Base-by-base conservation (phyloP, 2,329 filamentous ascomycete genomes). In the Shiraia bambusicola region DNA sequence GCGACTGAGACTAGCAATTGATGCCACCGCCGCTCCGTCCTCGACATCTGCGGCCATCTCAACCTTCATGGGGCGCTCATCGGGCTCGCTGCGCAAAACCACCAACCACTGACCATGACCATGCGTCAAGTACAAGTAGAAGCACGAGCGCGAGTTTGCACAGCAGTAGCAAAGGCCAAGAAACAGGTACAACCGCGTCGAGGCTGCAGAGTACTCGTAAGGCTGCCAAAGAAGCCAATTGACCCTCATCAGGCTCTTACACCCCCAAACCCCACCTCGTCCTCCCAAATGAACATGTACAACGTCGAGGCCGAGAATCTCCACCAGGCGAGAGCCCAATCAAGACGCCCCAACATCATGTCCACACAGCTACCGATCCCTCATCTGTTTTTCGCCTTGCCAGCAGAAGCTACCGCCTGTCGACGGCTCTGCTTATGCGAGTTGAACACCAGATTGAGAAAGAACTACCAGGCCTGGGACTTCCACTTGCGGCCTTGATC, bases 21-120 rank as follows among this genome's bases (percentile, higher is more conserved):
- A 75, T 75, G 72, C 70, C 65, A 62, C 63, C 63, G 58, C 66
- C 66, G 62, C 69, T 69, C 54, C 59, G 67, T 28, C 57, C 66
- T 47, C 69, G 63, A 61, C 65, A 69, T 58, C 59, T 61, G 63
- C 69, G 69, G 64, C 71, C 69, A 65, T 66, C 71, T 56, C 61
- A 69, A 54, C 65, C 69, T 57, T 55, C 60, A 61, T 70, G 70
- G 71, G 67, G 55, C 50, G 47, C 60, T 30, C 51, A 50, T 37
- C 69, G 69, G 52, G 54, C 65, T 37, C 61, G 61, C 44, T 54
- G 53, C 49, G 53, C 51, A 49, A 46, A 41, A 40, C 29, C 28
- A 33, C 37, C 42, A 37, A 40, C 40, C 41, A 45, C 31, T 43
- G 37, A 39, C 42, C 32, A 45, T 56, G 42, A 54, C 22, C 14